These are phyloP conservation scores for Lineolata rhizophorae DNA, from an alignment of 495 filamentous ascomycete species.

Conservation along the genomic window DNA sequence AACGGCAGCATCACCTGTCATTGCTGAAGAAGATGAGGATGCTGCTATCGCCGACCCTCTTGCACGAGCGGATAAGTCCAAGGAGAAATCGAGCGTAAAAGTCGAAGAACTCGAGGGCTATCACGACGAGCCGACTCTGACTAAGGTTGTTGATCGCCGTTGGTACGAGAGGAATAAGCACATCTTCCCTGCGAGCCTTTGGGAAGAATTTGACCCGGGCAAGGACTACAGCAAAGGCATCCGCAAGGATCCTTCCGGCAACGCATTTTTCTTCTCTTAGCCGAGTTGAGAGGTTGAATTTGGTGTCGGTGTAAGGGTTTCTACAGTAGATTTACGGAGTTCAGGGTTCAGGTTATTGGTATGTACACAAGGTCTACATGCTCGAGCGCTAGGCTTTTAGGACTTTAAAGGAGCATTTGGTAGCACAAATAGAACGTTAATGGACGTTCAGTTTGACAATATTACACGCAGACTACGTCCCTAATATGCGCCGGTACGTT, in stretches of 20 bases:
- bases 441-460: no score
- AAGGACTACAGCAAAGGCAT: constrained; percentile 68
- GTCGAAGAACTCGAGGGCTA: constrained; percentile 42
- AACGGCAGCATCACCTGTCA: constrained; percentile 9
- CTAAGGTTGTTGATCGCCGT: constrained; percentile 85
- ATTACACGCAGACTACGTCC: no score
- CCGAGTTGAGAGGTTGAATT: no score
- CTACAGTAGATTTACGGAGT: no score
- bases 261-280: constrained; percentile 75
- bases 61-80: constrained; percentile 21
- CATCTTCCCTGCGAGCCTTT: constrained; percentile 86
- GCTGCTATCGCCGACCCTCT: constrained; percentile 21
- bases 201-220: constrained; percentile 84
- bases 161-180: constrained; percentile 98
- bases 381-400: no score
- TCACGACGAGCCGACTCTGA: constrained; percentile 58
- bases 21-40: constrained; percentile 2
- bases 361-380: no score
- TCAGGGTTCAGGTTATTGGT: no score
- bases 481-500: no score
- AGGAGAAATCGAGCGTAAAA: constrained; percentile 2
- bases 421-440: no score
- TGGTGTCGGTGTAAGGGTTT: no score
- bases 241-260: constrained; percentile 64
- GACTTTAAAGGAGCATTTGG: no score